Evolutionary conservation across 257 asterid genomes (phyloP).

Genomic region (Nemophila menziesii): DNA sequence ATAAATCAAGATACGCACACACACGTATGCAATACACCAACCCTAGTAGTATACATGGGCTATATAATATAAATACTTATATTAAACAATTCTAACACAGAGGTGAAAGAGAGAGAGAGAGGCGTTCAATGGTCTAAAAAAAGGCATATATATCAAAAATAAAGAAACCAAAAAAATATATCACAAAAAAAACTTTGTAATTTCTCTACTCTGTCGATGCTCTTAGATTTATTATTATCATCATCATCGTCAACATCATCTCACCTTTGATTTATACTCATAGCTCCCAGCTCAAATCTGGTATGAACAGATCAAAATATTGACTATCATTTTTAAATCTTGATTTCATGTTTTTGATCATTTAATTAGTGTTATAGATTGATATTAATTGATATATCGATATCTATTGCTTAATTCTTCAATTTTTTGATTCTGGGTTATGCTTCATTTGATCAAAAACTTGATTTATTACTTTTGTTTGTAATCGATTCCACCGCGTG

Average conservation of each 20-base stretch:
- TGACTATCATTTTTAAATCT: slow-evolving; percentile 19
- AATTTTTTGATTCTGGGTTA: slow-evolving; percentile 25
- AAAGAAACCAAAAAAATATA: slow-evolving; percentile 17
- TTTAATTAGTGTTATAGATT: slow-evolving; percentile 16
- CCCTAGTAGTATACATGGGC: background rate
- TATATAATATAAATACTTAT: background rate
- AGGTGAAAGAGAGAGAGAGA: slow-evolving; percentile 15
- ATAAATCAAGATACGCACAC: no score
- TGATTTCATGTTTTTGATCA: slow-evolving; percentile 29
- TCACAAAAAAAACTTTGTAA: background rate
- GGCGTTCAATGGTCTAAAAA: slow-evolving; percentile 3
- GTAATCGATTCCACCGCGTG: slow-evolving; percentile 14
- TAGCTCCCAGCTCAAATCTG: slow-evolving; percentile 42
- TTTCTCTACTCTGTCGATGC: background rate
- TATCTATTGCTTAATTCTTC: slow-evolving; percentile 17
- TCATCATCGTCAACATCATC: background rate
- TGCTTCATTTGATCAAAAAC: slow-evolving; percentile 9
- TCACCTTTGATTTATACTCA: slow-evolving; percentile 30
- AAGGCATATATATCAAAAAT: slow-evolving; percentile 15
- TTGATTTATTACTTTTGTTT: slow-evolving; percentile 8
- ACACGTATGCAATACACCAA: background rate
- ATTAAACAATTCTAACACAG: slow-evolving; percentile 12
- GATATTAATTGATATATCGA: slow-evolving; percentile 13
- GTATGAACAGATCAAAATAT: slow-evolving; percentile 41
- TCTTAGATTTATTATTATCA: background rate